These are phyloP conservation scores for Pluteus cervinus DNA, from an alignment of 768 basidiomycete species.

Conservation along the genomic window DNA sequence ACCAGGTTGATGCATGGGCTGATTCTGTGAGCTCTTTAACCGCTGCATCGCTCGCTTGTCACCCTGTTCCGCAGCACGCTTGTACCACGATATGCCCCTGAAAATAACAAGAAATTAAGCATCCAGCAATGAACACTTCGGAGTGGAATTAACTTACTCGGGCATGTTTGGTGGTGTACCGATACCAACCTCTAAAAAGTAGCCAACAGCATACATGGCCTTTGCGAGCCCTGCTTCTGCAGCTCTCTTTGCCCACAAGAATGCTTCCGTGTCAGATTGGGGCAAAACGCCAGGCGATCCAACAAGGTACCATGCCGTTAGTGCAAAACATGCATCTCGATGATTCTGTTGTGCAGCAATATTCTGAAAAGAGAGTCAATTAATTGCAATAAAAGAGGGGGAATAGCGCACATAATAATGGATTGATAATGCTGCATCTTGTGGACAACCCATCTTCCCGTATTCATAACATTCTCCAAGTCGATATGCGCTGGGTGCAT, in stretches of 20 bases:
- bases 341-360: constrained; percentile 98
- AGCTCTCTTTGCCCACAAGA: constrained; percentile 94
- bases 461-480: constrained; percentile 99
- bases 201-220: constrained; percentile 97
- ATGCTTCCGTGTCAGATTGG: constrained; percentile 98
- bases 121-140: constrained; percentile 7
- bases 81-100: constrained; percentile 79
- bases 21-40: constrained; percentile 54
- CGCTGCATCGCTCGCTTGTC: constrained; percentile 92
- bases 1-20: constrained; percentile 50
- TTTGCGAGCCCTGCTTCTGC: constrained; percentile 89
- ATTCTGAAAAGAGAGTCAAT: constrained; percentile 50
- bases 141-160: constrained; percentile 45
- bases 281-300: constrained; percentile 96
- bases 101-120: constrained; percentile 3
- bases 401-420: constrained; percentile 88
- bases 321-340: constrained; percentile 94
- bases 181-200: constrained; percentile 95
- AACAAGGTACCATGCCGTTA: constrained; percentile 99
- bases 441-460: constrained; percentile 97
- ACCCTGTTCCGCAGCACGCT: constrained; percentile 83
- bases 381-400: too few relatives aligned
- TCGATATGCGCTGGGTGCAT: constrained; percentile 93
- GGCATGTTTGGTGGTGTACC: constrained; percentile 62
- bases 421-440: constrained; percentile 94